Evolutionary conservation across 768 basidiomycete genomes (phyloP), one percentile per base, ranked within the genome.

Genomic region (Candolleomyces efflorescens): DNA sequence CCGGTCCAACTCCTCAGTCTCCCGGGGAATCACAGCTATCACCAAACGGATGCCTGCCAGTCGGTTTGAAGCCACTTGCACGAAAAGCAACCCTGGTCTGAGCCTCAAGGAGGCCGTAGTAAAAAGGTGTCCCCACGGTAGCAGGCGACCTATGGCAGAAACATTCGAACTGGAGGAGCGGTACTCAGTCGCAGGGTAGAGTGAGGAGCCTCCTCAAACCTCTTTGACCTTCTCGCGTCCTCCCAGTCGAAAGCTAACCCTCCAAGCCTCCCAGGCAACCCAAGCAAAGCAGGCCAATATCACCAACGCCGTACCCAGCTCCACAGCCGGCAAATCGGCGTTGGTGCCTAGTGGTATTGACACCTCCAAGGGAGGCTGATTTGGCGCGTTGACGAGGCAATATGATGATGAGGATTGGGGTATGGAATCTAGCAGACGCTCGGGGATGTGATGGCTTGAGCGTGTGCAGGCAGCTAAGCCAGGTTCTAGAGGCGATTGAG

Each of bases 281-380:
- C 75, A 76, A 3, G 71, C 58, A 54, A 80, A 79, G 43, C 72
- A 69, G 1, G 64, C 41, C n/a, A 79, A 60, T 43, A 81, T 72
- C 18, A 68, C 71, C 11, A 75, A 36, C 1, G 69, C 66, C 0
- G 78, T 81, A 10, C 77, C 67, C 38, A 75, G 60, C 56, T 79
- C 77, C n/a, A 80, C 79, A n/a, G 68, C 63, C 0, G 62, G 62
- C 1, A 80, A 62, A 60, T 82, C 73, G 2, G 60, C 63, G 0
- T 55, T 54, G 22, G 67, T 67, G 9, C 79, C 80, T 0, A 75
- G 68, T 0, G 80, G 79, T 5, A 78, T 69, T 2, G 65, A 63
- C 5, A 80, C 37, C 36, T 43, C 49, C 56, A 24, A 58, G 59
- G 38, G 67, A 59, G 23, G 62, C 39, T 13, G 65, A 54, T 3